Evolutionary conservation across 768 basidiomycete genomes (phyloP), one percentile per base, ranked within the genome.

Genomic region (Tephrocybe sp.): DNA sequence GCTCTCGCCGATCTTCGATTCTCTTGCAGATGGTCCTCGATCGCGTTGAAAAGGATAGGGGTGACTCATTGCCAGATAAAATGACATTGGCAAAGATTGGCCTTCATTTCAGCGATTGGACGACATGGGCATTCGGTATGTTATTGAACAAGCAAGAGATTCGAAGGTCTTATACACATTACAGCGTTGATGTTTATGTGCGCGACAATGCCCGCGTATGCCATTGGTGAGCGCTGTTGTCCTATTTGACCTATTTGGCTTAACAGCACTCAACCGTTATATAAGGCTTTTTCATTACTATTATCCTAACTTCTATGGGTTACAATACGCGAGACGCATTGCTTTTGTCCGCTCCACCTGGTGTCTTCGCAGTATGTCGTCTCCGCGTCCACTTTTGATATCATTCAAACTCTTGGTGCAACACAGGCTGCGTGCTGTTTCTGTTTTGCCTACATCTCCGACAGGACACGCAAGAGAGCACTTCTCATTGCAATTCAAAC

Each of bases 121-220:
- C 65, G 30, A 46, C 72, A 7, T 73, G 71, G 72, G 64, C 63
- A 31, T 69, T 61, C 49, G 70, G 69, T 69, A 47, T 9, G 65
- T 51, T 35, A 5, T 36, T 13, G 17, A 10, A 11, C 14, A n/a
- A n/a, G n/a, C 22, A 17, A 12, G 14, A 9, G 32, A 9, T 32
- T 20, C 9, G 13, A 32, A 26, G 7, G 35, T 42, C 36, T n/a
- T 16, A n/a, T 6, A n/a, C 10, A 14, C 12, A 9, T 47, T n/a
- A 7, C 39, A 64, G 71, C 65, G 5, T 48, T 72, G 20, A 72
- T 75, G 72, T 71, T 72, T 51, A 60, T 72, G 62, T 65, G 62
- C 34, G 56, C 67, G 5, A 68, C 68, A 4, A 63, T 70, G 58
- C 71, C 72, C 8, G 69, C 70, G 8, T 72, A 72, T 47, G 71